Evolutionary conservation across 1,139 yeast species (phyloP), one percentile per base, ranked within the genome.

Genomic region (Taphrina betulina): DNA sequence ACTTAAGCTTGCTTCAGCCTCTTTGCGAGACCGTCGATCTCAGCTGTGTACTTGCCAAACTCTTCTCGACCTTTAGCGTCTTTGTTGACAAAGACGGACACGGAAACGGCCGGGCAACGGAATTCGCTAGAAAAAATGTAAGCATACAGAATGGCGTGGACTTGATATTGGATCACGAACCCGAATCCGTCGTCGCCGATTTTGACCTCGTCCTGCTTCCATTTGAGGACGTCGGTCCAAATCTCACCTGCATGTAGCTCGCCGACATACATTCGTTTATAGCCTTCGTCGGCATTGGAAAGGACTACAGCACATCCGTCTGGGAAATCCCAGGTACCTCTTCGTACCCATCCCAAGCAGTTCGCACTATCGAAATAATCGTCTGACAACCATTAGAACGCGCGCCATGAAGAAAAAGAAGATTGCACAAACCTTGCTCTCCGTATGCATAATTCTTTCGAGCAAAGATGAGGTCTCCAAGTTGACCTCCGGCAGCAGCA

Each of bases 331-430:
- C 62, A 59, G 12, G 63, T 57, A 5, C 63, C 63, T 20, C 56
- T 55, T 10, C 63, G 58, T 3, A 61, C 63, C 63, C 63, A 61
- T 20, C 62, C 63, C 8, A 61, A 14, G 26, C 63, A 60, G 19
- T 54, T 60, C n/a, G 60, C 44, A 20, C 22, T 45, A 38, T 61
- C 62, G 17, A 42, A 52, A 23, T 52, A 52, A 43, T 43, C 50
- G 42, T 35, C 12, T 5, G 8, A 24, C 17, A 8, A 12, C 7
- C 28, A 22, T n/a, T 16, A 19, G 17, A 8, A 22, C 24, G 24
- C 7, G 14, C n/a, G 5, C 34, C n/a, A 12, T 3, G 29, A 16
- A 23, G 2, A 7, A 22, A n/a, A 16, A 12, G 24, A 33, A 16
- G 19, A 5, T 23, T 43, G 19, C 60, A 52, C 14, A 59, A 61